Percentiles rank a stretch among this genome's conserved stretches.
phyloP scores from a whole-genome alignment of 768 basidiomycete genomes.

The Suillus placidus region DNA sequence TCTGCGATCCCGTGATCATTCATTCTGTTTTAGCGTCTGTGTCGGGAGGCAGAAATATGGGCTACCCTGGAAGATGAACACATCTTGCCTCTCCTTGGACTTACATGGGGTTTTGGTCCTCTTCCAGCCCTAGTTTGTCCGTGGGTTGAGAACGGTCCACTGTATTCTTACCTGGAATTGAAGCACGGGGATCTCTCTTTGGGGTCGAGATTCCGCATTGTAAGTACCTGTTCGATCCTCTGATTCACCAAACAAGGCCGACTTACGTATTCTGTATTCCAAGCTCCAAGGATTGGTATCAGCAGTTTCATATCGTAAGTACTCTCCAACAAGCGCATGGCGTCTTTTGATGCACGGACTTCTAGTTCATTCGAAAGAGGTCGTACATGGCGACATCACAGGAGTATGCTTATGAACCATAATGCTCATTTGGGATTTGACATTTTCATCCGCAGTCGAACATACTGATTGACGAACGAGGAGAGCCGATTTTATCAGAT shows the following conservation, averaged over 20 bases:
- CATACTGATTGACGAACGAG: constrained; percentile 11
- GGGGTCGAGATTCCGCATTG: constrained; percentile 39
- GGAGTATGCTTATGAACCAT: background rate
- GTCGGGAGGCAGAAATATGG: constrained; percentile 42
- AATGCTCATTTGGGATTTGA: background rate
- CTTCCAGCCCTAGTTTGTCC: constrained; percentile 44
- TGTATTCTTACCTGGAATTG: constrained; percentile 41
- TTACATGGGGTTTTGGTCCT: constrained; percentile 40
- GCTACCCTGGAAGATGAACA: constrained; percentile 41
- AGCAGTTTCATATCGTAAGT: constrained; percentile 43
- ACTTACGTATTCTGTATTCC: background rate
- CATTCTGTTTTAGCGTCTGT: constrained; percentile 20
- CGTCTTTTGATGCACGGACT: background rate
- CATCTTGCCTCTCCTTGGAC: constrained; percentile 40
- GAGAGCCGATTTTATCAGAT: constrained; percentile 28
- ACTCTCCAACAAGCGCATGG: background rate
- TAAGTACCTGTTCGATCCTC: constrained; percentile 21
- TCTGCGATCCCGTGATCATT: background rate
- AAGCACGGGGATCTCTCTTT: constrained; percentile 39
- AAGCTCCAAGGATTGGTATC: constrained; percentile 44
- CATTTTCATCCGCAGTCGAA: constrained; percentile 11
- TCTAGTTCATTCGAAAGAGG: constrained; percentile 9
- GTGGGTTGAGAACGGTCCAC: constrained; percentile 44
- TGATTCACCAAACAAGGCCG: background rate
- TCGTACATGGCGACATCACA: constrained; percentile 17